Conservation (phyloP, 2,329 filamentous ascomycete species). For the Plectosphaerella sp. region DNA sequence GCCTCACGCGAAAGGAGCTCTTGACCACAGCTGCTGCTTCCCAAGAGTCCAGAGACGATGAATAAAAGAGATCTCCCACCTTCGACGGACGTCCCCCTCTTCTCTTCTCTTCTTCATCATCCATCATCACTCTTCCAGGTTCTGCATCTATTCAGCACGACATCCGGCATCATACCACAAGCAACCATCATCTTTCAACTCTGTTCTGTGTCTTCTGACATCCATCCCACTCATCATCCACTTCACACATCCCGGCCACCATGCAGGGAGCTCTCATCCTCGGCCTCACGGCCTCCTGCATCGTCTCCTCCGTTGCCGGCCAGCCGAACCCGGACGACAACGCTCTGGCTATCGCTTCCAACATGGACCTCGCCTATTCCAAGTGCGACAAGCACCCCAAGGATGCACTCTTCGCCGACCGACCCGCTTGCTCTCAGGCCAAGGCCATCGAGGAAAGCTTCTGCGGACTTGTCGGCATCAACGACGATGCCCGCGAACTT, state of each 20-base stretch:
- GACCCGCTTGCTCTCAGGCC: slow-evolving; percentile 26
- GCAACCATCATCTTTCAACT: not conserved
- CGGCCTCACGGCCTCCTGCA: slow-evolving; percentile 6
- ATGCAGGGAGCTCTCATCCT: slow-evolving; percentile 7
- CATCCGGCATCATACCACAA: slow-evolving; percentile 3
- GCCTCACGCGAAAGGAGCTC: too few species aligned
- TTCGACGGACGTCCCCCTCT: not conserved
- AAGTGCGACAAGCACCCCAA: too few species aligned
- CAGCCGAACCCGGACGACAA: slow-evolving; percentile 1
- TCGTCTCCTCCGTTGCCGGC: slow-evolving; percentile 2
- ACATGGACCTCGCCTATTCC: too few species aligned
- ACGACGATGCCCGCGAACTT: too few species aligned
- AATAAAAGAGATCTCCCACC: not conserved
- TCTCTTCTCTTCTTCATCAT: not conserved
- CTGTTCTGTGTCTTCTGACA: not conserved
- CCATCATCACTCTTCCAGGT: not conserved
- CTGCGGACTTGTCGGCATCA: slow-evolving; percentile 21
- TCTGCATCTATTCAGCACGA: not conserved
- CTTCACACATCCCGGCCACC: slow-evolving; percentile 1
- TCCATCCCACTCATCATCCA: not conserved
- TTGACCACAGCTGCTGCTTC: too few species aligned
- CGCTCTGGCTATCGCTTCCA: too few species aligned
- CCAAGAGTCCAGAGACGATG: too few species aligned
- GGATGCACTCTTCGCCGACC: slow-evolving; percentile 6
- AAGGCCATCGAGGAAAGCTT: slow-evolving; percentile 23